phyloP scores from a whole-genome alignment of 1,139 yeast species.

The Yamadazyma triangularis region DNA sequence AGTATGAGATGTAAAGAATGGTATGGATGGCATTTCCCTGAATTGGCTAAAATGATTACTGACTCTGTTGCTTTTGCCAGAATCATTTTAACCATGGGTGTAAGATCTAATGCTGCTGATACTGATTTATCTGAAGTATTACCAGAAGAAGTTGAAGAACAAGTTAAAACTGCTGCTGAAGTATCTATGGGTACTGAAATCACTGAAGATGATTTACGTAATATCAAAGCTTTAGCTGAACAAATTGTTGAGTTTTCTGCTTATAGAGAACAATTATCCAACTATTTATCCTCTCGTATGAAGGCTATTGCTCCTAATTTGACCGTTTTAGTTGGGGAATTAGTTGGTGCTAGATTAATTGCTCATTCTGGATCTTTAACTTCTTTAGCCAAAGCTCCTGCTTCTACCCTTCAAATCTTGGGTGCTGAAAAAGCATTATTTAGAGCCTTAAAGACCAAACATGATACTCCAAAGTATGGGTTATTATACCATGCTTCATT shows the following conservation, averaged over 20 bases:
- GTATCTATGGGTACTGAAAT: slow-evolving; percentile 99
- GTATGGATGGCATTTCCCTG: slow-evolving; percentile 99
- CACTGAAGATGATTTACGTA: slow-evolving; percentile 88
- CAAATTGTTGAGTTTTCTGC: slow-evolving; percentile 92
- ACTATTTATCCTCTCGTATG: slow-evolving; percentile 92
- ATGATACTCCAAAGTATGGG: slow-evolving; percentile 98
- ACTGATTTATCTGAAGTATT: slow-evolving; percentile 87
- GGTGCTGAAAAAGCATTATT: slow-evolving; percentile 99
- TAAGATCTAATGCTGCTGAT: slow-evolving; percentile 85
- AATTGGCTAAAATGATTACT: slow-evolving; percentile 89
- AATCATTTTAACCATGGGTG: slow-evolving; percentile 90
- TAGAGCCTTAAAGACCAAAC: slow-evolving; percentile 97
- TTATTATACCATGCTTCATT: slow-evolving; percentile 94
- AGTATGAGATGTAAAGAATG: slow-evolving; percentile 99
- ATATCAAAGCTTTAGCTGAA: slow-evolving; percentile 86
- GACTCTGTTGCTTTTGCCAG: slow-evolving; percentile 95
- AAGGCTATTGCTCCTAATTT: slow-evolving; percentile 96
- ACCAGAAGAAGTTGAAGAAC: slow-evolving; percentile 88
- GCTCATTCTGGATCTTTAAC: slow-evolving; percentile 98
- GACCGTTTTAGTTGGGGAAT: slow-evolving; percentile 95
- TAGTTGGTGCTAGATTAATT: slow-evolving; percentile 96
- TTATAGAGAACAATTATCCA: slow-evolving; percentile 83
- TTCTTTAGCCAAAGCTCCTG: slow-evolving; percentile 95
- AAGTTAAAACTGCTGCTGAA: slow-evolving; percentile 82
- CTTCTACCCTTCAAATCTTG: slow-evolving; percentile 95